Evolutionary conservation across 441 rosid species (phyloP).

Genomic region (Jatropha podagrica): DNA sequence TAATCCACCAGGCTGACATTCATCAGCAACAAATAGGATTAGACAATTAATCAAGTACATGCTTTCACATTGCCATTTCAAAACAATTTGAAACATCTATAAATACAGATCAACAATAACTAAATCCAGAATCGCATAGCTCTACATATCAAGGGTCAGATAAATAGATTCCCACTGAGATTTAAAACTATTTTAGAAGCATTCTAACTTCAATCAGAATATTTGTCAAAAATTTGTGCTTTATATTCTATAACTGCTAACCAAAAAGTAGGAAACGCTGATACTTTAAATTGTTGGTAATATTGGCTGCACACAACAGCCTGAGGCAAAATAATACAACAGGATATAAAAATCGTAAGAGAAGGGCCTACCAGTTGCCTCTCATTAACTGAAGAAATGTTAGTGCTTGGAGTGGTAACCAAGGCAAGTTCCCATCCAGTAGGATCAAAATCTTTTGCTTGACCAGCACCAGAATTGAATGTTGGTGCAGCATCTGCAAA

Average conservation of each 20-base stretch:
- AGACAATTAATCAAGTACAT: not conserved
- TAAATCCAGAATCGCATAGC: not conserved
- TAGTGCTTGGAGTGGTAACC: constrained; percentile 66
- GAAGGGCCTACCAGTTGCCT: constrained; percentile 73
- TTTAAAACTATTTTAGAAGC: not conserved
- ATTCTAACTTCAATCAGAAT: not conserved
- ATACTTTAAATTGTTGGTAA: not conserved
- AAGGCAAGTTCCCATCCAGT: constrained; percentile 97
- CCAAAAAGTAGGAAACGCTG: not conserved
- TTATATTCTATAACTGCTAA: not conserved
- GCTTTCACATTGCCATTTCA: not conserved
- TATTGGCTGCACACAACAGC: not conserved
- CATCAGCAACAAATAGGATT: constrained; percentile 1
- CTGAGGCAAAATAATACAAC: not conserved
- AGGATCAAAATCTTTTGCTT: constrained; percentile 69
- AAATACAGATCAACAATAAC: not conserved
- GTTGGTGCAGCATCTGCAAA: constrained; percentile 57
- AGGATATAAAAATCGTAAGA: too few relatives aligned
- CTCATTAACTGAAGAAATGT: constrained; percentile 74
- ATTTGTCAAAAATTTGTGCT: too few relatives aligned
- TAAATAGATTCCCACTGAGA: not conserved
- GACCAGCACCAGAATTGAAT: constrained; percentile 48
- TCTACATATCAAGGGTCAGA: not conserved
- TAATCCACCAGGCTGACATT: constrained; percentile 84
- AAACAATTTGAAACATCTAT: not conserved